Percentiles rank a stretch among this genome's conserved stretches.
Evolutionary conservation across 129 eudicot species (phyloP).

Genomic region (Helianthus annuus): HanXRQr2.0-SUNRISE NC_035433.2:130173257-130173756

Average conservation of each 20-base stretch:
- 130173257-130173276: no score
- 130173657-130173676: slow-evolving; percentile 3
- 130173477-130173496: no score
- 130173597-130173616: neutral
- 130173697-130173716: slow-evolving; percentile 31
- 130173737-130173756: slow-evolving; percentile 66
- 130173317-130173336: slow-evolving; percentile 16
- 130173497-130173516: slow-evolving; percentile 2
- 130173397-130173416: no score
- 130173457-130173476: no score
- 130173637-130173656: neutral
- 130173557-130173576: slow-evolving; percentile 15
- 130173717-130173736: slow-evolving; percentile 43
- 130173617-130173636: slow-evolving; percentile 19
- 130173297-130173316: slow-evolving; percentile 30
- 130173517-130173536: neutral
- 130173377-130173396: slow-evolving; percentile 14
- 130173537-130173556: neutral
- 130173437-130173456: no score
- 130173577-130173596: slow-evolving; percentile 6
- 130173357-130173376: neutral
- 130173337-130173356: neutral
- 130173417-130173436: no score
- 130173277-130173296: neutral
- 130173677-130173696: slow-evolving; percentile 1